Evolutionary conservation across 352 stramenopile genomes (phyloP).

Genomic region (Phytophthora pluvialis): DNA sequence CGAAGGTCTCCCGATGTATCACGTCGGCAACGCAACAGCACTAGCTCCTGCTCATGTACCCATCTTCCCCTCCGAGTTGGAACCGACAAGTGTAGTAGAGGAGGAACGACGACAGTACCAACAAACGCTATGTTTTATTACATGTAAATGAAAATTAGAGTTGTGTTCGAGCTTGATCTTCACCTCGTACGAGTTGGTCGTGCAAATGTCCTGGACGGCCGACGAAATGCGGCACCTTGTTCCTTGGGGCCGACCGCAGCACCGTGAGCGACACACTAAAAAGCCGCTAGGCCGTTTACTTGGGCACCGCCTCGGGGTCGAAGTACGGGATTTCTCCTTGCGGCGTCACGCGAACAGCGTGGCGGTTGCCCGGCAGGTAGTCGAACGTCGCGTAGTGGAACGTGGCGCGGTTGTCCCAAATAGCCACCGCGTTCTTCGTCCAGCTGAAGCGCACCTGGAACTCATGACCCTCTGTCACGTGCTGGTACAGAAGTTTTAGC

Average conservation of each 20-base stretch:
- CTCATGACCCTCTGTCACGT: slow-evolving; percentile 26
- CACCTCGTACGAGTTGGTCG: no score
- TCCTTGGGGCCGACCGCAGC: background rate
- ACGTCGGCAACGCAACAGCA: no score
- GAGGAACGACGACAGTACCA: no score
- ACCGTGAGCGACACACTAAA: background rate
- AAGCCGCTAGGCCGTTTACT: slow-evolving; percentile 6
- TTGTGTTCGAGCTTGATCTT: no score
- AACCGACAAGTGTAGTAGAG: no score
- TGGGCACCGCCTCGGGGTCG: slow-evolving; percentile 20
- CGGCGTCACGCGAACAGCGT: slow-evolving; percentile 26
- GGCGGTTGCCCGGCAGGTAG: slow-evolving; percentile 30
- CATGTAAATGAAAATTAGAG: no score
- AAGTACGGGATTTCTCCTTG: slow-evolving; percentile 33
- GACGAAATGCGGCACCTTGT: no score
- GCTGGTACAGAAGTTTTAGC: slow-evolving; percentile 27
- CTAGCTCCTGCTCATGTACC: no score
- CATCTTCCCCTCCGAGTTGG: no score
- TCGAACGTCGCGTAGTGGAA: slow-evolving; percentile 36
- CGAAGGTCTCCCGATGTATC: no score
- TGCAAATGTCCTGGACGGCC: no score
- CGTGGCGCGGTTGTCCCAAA: slow-evolving; percentile 34
- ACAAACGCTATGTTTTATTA: no score
- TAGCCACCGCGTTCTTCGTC: slow-evolving; percentile 35
- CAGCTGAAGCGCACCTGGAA: slow-evolving; percentile 34